These are phyloP conservation scores for Ogataea zsoltii DNA, from an alignment of 805 yeast genomes.

Conservation along the genomic window DNA sequence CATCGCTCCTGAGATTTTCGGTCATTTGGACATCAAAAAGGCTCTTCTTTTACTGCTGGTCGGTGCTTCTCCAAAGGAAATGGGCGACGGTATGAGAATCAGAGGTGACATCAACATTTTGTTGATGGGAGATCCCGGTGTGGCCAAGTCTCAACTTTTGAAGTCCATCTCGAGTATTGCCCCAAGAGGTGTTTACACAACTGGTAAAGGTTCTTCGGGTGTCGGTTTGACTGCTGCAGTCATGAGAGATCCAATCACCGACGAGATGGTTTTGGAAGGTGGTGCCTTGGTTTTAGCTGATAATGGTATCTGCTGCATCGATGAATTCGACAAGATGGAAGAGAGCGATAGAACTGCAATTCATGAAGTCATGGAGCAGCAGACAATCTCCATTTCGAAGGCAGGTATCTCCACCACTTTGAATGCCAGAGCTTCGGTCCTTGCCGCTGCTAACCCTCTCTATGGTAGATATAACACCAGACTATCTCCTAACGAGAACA, in stretches of 20 bases:
- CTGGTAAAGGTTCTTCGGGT: constrained; percentile 98
- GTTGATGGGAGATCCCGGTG: constrained; percentile 99
- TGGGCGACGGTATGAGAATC: constrained; percentile 95
- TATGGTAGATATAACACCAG: constrained; percentile 92
- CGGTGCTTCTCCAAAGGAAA: constrained; percentile 93
- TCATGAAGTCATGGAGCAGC: constrained; percentile 99
- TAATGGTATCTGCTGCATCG: constrained; percentile 97
- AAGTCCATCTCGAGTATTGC: constrained; percentile 90
- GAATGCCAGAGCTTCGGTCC: constrained; percentile 91
- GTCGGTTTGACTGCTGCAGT: constrained; percentile 99
- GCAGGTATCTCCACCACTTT: constrained; percentile 97
- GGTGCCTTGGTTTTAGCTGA: constrained; percentile 97
- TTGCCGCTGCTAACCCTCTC: constrained; percentile 98
- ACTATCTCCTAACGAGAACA: constrained; percentile 90
- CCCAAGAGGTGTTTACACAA: constrained; percentile 95
- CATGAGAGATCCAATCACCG: constrained; percentile 98
- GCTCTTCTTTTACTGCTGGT: constrained; percentile 80
- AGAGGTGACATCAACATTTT: constrained; percentile 96
- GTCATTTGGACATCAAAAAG: constrained; percentile 91
- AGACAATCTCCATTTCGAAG: constrained; percentile 93
- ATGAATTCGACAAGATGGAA: constrained; percentile 99
- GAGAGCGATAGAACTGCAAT: constrained; percentile 95
- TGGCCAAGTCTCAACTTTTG: constrained; percentile 93
- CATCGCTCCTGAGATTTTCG: constrained; percentile 97
- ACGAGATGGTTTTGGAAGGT: constrained; percentile 97